Base-by-base conservation (phyloP, 129 eudicot species). In the Rutidosis leptorrhynchoides region DNA sequence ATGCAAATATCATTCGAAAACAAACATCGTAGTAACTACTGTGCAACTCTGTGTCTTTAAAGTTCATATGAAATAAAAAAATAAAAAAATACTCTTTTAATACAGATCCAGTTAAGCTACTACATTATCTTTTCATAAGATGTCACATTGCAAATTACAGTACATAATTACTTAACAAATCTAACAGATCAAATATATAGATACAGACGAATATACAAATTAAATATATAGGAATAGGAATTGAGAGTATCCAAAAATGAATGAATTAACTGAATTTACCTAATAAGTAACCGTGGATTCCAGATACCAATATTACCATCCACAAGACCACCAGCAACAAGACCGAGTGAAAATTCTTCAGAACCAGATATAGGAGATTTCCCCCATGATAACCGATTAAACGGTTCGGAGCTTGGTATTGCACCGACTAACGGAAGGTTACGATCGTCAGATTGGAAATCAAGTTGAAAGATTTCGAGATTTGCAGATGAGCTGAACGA, bases 241-340 rank as follows among this genome's bases (percentile, higher is more conserved):
- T 40, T 12, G 46, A 11, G 1, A 40, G 5, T 2, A 12, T 11
- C 16, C 16, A 33, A 29, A 4, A 52, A 17, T 25, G 24, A 25
- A 60, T 71, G 60, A 60, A 71, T 42, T 19, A 9, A 70, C 28
- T 43, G 0, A 43, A 7, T 60, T 42, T 75, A 82, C 87, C 87
- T 57, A 74, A 93, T 93, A 69, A 93, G 83, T 35, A 79, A 17
- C 16, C 65, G 51, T 14, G 99, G 99, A 57, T 94, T 94, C 97
- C 97, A 94, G 55, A 94, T 80, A 26, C 90, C 90, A 66, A 94
- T 89, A 72, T 70, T 94, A 5, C 99, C 99, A 69, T 94, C 99
- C 3, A 86, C 86, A 21, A 86, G 93, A 11, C 99, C 97, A 73
- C 97, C 99, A 15, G 99, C 95, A 81, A 94, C 82, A 8, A 94